Evolutionary conservation across 2,329 filamentous ascomycete genomes (phyloP).

Genomic region (Pseudopyricularia javanii): DNA sequence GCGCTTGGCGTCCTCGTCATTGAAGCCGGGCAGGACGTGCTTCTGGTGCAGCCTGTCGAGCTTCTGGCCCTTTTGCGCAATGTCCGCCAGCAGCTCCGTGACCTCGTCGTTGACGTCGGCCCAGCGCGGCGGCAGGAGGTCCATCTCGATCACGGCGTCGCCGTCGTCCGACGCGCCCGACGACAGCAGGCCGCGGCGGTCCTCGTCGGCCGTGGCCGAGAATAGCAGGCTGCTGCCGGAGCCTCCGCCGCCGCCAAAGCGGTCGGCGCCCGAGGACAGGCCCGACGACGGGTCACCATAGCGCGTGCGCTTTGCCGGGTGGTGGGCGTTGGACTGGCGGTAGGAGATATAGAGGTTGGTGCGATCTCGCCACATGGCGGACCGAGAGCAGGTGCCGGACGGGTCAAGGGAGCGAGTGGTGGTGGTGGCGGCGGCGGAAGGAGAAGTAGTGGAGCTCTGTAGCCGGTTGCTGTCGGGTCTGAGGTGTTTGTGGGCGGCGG

Average conservation of each 20-base stretch:
- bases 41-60: constrained; percentile 94
- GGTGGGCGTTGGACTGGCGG: constrained; percentile 94
- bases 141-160: constrained; percentile 97
- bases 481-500: not conserved
- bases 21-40: constrained; percentile 90
- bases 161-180: constrained; percentile 69
- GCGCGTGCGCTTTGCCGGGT: constrained; percentile 74
- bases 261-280: constrained; percentile 40
- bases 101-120: constrained; percentile 92
- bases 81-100: constrained; percentile 65
- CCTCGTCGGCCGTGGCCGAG: constrained; percentile 38
- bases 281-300: constrained; percentile 46
- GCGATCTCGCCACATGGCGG: constrained; percentile 96
- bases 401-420: not conserved
- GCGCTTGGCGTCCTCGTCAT: constrained; percentile 82
- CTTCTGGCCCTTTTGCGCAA: constrained; percentile 70
- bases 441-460: not conserved
- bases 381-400: constrained; percentile 19
- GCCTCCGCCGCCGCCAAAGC: constrained; percentile 33
- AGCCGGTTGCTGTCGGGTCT: not conserved
- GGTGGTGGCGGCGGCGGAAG: not conserved
- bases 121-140: constrained; percentile 88
- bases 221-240: constrained; percentile 29
- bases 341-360: constrained; percentile 99
- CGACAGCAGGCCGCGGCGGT: constrained; percentile 71